Evolutionary conservation across 257 asterid species (phyloP), one percentile per base, ranked within the genome.

Genomic region (Plantago major): DNA sequence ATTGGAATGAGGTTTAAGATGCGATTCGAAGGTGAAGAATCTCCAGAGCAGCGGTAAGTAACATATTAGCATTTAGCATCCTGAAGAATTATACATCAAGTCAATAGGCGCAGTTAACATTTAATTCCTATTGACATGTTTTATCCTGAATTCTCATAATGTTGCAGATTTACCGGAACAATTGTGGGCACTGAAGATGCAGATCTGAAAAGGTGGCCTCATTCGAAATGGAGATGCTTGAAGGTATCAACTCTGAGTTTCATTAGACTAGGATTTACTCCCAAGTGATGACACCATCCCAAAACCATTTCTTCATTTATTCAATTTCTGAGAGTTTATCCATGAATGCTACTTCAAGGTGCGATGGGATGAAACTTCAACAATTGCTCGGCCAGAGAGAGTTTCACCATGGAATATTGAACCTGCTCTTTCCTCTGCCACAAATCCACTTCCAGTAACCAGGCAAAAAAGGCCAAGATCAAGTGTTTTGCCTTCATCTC

Each of bases 321-420:
- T 56, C 68, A 14, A 28, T 45, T 64, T 26, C 46, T 57, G 9
- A 8, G 3, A 30, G n/a, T 51, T 28, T 13, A 40, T 59, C 26
- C 11, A 19, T 11, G 5, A 22, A 30, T 77, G 62, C 18, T 43
- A 18, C 30, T 19, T 43, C 30, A 44, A 89, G 96, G 79, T 89
- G 18, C 96, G 83, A 62, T 89, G 95, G 95, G 96, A 89, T 45
- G 96, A 89, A 71, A 82, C 87, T 4, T 66, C 90, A 58, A 45
- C 79, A 38, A 67, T 79, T 18, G 58, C 47, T 61, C 77, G 94
- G 72, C 93, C 94, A 1, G 93, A 82, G 37, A 80, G 83, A 74
- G 85, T 84, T 65, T 86, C 96, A 1, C 89, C 89, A 0, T 89
- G 96, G 96, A 92, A 89, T 58, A 81, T 89, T 33, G 96, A 89